phyloP scores from a whole-genome alignment of 305 asterid species.

The Fraxinus ornus region DNA sequence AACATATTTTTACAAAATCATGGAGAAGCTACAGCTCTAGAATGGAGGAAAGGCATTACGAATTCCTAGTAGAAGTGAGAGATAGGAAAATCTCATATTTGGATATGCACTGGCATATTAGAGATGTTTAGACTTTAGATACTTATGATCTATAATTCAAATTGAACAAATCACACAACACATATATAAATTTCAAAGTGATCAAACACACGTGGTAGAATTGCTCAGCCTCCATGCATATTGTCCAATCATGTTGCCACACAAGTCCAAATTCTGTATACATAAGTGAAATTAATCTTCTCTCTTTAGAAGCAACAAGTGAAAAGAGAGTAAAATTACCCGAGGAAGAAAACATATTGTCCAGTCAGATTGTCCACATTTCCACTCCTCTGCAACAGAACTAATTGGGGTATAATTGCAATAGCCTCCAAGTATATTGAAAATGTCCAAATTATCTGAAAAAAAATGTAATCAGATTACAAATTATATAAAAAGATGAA shows the following conservation, averaged over 20 bases:
- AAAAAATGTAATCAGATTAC: conserved; percentile 9
- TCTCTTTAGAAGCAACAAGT: background rate
- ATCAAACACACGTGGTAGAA: background rate
- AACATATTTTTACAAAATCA: background rate
- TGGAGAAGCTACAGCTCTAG: background rate
- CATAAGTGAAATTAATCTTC: background rate
- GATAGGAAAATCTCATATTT: background rate
- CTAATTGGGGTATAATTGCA: conserved; percentile 92
- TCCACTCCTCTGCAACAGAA: conserved; percentile 92
- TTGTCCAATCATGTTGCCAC: background rate
- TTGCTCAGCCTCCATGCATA: background rate
- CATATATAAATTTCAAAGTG: background rate
- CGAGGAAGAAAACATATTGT: conserved; percentile 88
- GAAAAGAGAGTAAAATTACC: conserved; percentile 51
- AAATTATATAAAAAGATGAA: background rate
- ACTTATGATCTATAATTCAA: background rate
- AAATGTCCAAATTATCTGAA: conserved; percentile 87
- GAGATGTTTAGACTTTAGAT: background rate
- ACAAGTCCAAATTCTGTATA: background rate
- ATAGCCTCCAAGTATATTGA: conserved; percentile 96
- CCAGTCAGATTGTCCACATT: conserved; percentile 94
- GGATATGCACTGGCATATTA: background rate
- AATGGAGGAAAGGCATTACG: background rate
- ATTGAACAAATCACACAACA: background rate
- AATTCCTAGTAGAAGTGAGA: background rate